Percentiles rank a stretch among this genome's conserved stretches.
These are phyloP conservation scores for Zygosaccharomyces bisporus DNA, from an alignment of 805 yeast genomes.

Conservation along the genomic window DNA sequence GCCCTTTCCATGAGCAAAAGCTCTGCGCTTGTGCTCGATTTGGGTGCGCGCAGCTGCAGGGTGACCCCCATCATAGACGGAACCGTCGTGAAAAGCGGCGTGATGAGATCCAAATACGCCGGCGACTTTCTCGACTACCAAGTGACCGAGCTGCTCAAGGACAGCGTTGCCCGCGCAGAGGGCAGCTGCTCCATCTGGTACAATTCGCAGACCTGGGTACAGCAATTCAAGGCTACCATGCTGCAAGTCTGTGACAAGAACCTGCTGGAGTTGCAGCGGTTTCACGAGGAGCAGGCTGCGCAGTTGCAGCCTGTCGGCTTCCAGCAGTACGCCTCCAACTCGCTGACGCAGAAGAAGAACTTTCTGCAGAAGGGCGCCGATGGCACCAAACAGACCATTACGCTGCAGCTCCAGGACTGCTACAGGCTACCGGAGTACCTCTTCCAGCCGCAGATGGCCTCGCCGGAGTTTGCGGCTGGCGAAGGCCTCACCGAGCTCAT, in stretches of 20 bases:
- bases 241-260: slow-evolving; percentile 31
- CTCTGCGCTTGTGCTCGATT: slow-evolving; percentile 74
- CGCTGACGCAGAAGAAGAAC: slow-evolving; percentile 21
- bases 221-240: slow-evolving; percentile 32
- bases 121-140: slow-evolving; percentile 80
- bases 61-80: slow-evolving; percentile 82
- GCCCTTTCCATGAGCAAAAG: slow-evolving; percentile 75
- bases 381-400: slow-evolving; percentile 19
- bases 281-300: slow-evolving; percentile 25
- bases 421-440: slow-evolving; percentile 28
- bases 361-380: slow-evolving; percentile 18
- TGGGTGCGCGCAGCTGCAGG: slow-evolving; percentile 65
- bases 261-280: slow-evolving; percentile 24
- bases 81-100: slow-evolving; percentile 59
- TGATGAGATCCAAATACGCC: slow-evolving; percentile 65
- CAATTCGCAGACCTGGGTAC: slow-evolving; percentile 31
- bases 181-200: slow-evolving; percentile 26
- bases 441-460: slow-evolving; percentile 28
- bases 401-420: slow-evolving; percentile 27
- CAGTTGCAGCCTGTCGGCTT: slow-evolving; percentile 22
- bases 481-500: slow-evolving; percentile 32
- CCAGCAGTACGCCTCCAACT: slow-evolving; percentile 17
- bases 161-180: not conserved
- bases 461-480: slow-evolving; percentile 16
- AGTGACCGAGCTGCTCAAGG: slow-evolving; percentile 28